Evolutionary conservation across 306 rosid genomes (phyloP).

Genomic region (Castanopsis chinensis): DNA sequence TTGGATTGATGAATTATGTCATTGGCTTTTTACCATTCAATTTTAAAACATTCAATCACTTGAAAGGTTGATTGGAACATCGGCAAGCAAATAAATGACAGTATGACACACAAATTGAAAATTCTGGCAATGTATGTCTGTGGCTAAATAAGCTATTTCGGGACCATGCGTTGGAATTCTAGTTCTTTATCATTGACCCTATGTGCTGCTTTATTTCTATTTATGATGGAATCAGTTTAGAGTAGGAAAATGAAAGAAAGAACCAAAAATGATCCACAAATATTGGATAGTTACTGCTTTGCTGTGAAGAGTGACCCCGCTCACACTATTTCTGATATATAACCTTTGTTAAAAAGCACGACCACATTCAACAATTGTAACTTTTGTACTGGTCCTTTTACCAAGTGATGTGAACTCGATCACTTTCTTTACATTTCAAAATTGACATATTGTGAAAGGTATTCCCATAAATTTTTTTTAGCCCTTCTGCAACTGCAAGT

Average conservation of each 20-base stretch:
- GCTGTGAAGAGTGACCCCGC: background rate
- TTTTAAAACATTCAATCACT: background rate
- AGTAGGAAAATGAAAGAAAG: slow-evolving; percentile 16
- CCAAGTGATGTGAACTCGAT: slow-evolving; percentile 16
- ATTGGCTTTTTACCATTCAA: background rate
- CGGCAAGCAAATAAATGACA: slow-evolving; percentile 20
- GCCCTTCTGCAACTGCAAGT: too few species aligned
- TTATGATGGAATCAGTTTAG: slow-evolving; percentile 4
- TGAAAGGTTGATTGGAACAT: background rate
- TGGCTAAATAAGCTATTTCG: slow-evolving; percentile 33
- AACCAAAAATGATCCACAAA: slow-evolving; percentile 15
- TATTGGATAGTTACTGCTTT: background rate
- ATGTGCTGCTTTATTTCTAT: slow-evolving; percentile 26
- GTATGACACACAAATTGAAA: slow-evolving; percentile 2
- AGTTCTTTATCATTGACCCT: slow-evolving; percentile 42
- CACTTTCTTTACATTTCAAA: background rate
- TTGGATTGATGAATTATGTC: background rate
- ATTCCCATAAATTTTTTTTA: too few species aligned
- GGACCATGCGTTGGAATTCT: slow-evolving; percentile 43
- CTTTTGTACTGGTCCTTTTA: slow-evolving; percentile 30
- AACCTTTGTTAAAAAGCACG: background rate
- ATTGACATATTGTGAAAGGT: background rate
- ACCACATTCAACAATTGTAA: background rate
- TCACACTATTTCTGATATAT: background rate
- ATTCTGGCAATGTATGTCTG: slow-evolving; percentile 16